Base-by-base conservation (phyloP, 2,329 filamentous ascomycete species). In the Fusarium brachygibbosum region DNA sequence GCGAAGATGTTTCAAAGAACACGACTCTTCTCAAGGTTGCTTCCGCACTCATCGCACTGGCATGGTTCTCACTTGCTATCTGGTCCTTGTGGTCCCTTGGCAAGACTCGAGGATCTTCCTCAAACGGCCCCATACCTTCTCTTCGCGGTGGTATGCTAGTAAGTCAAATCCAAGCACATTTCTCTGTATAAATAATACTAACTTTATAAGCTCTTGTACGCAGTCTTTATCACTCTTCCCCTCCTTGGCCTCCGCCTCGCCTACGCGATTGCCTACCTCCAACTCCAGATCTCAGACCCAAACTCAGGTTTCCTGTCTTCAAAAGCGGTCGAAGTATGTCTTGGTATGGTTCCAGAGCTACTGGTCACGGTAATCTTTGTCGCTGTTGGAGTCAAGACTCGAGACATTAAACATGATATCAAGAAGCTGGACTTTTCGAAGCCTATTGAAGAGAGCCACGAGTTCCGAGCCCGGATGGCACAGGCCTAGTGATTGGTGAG, bases 81-180 rank as follows among this genome's bases (percentile, higher is more conserved):
- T 63, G 59, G 59, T 41, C 58, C 13, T n/a, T 63, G 13, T 63
- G 59, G 59, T 63, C 59, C 5, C 14, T 63, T 3, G 29, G 48
- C 12, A 62, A 63, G 8, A 41, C 57, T 21, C 19, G 23, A 25
- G 23, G 23, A 6, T 29, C 29, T n/a, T 35, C 17, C n/a, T 13
- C 34, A 25, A 21, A 16, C 10, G 35, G 21, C 6, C 17, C 8
- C 3, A 25, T 41, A 5, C 31, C 59, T 21, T 55, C 57, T 12
- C 29, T 55, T 17, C 46, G 19, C 5, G 46, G 48, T 1, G 59
- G 59, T 4, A 62, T 17, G 34, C 32, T 56, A 8, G 59, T 63
- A 46, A 41, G 59, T 41, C 16, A 1, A n/a, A 7, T 2, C n/a
- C 4, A 19, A 6, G 7, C 28, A 16, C 35, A 3, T 8, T 14